Evolutionary conservation across 2,329 filamentous ascomycete genomes (phyloP).

Genomic region (Aschersonia sp.): DNA sequence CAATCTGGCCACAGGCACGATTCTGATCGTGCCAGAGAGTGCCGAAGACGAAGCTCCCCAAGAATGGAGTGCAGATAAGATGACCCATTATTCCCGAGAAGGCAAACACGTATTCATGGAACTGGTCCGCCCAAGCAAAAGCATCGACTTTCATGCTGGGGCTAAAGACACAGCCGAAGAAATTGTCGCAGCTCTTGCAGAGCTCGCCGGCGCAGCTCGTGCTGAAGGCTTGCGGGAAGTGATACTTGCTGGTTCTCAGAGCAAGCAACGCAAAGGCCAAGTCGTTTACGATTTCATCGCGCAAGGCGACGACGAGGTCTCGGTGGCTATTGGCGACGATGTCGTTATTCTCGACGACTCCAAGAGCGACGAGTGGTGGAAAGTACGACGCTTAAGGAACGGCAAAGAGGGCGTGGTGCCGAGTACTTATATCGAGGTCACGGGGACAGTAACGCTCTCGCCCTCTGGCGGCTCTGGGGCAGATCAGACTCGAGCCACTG

Average conservation of each 20-base stretch:
- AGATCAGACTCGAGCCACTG: constrained; percentile 41
- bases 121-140: constrained; percentile 81
- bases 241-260: constrained; percentile 60
- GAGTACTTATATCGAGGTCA: constrained; percentile 88
- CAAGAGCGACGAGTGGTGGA: constrained; percentile 98
- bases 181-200: constrained; percentile 76
- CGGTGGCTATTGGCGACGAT: constrained; percentile 77
- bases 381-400: constrained; percentile 78
- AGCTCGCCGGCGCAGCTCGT: constrained; percentile 72
- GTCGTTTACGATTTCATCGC: constrained; percentile 94
- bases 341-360: constrained; percentile 79
- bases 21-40: constrained; percentile 82
- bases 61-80: constrained; percentile 87
- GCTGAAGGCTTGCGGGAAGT: constrained; percentile 79
- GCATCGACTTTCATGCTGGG: constrained; percentile 90
- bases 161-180: constrained; percentile 94
- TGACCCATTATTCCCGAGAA: constrained; percentile 96
- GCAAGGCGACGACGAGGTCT: constrained; percentile 92
- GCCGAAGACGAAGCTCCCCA: constrained; percentile 69
- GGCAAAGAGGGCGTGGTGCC: constrained; percentile 93
- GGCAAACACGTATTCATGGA: constrained; percentile 97
- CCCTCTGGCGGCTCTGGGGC: constrained; percentile 30
- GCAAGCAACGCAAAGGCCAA: constrained; percentile 63
- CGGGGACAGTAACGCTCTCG: constrained; percentile 44
- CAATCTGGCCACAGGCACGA: constrained; percentile 78